Evolutionary conservation across 1,284 basidiomycete species (phyloP), one percentile per base, ranked within the genome.

Genomic region (Quambalaria eucalypti): DNA sequence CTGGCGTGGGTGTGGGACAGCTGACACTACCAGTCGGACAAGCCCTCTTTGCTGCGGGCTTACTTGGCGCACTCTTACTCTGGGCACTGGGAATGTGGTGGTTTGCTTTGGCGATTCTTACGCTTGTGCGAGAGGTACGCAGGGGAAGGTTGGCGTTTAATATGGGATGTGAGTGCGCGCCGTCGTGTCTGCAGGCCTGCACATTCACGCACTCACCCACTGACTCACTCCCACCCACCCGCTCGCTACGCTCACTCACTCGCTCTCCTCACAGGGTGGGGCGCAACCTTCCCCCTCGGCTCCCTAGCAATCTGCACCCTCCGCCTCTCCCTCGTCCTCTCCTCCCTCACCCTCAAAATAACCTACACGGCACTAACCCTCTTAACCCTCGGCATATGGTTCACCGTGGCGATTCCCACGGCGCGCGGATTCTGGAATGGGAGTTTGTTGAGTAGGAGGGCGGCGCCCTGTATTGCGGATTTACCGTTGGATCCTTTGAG

Each of bases 391-490:
- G 25, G 29, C 38, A 36, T 71, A 28, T 71, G 66, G 66, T 23
- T 59, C 49, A 54, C 53, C 10, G 63, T 67, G 8, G 63, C 64
- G 14, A 59, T 66, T 12, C 69, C 69, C n/a, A 71, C 69, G 26
- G 52, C 51, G 14, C 50, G 28, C 19, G 69, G 69, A 2, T 66
- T 65, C 39, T 59, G 60, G 52, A 56, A 50, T 40, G 69, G 67
- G 2, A 52, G 57, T 21, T 53, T 71, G 33, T 59, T 71, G 21
- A 9, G 21, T 6, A 46, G 42, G 42, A 26, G 14, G 25, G 55
- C 62, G 44, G 69, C 69, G 14, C 69, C 69, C 28, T 71, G 69
- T 54, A 48, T 71, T 8, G 68, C 68, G 8, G 62, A 66, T 48
- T 47, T 70, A 26, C 67, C 68, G 25, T 56, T 71, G 9, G 46